Evolutionary conservation across 2,329 filamentous ascomycete species (phyloP), one percentile per base, ranked within the genome.

Genomic region (Onygena corvina): DNA sequence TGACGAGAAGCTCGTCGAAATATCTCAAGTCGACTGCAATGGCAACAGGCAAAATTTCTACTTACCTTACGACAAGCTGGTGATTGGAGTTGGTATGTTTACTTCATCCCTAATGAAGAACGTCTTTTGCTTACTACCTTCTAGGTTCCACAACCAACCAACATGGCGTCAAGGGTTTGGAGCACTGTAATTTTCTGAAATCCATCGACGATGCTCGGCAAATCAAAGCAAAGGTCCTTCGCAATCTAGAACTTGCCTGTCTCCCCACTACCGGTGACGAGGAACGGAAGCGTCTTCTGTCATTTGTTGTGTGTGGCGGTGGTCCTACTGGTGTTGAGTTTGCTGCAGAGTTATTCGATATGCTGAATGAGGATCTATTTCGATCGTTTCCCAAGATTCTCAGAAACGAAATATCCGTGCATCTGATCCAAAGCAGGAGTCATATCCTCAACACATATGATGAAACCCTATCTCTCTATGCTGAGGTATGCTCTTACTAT

Each of bases 371-470:
- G 65, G 92, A 98, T 63, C 68, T 98, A 36, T 82, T 82, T 36
- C 74, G 76, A 47, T 80, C 84, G 58, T 98, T 94, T 66, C 92
- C 92, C 2, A 82, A 81, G 54, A 79, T 98, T 25, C 69, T 98
- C n/a, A 81, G 92, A 53, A 96, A 96, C 63, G 88, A 98, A 64
- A 94, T 98, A 45, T 96, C 92, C 0, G 90, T 98, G 1, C 93
- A 98, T 62, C 76, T 98, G 42, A 95, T 98, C 54, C 92, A 98
- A 63, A 94, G 87, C 60, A 80, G 92, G 52, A 82, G 84, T 34
- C 92, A 98, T 59, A 98, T 98, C 55, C 74, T 98, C 25, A 98
- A 98, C 70, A 98, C 92, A 0, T 98, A 98, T 63, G 92, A 98
- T 56, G 92, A 98, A 68, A 83, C 87, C 0, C 76, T 98, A 1